phyloP scores from a whole-genome alignment of 164 flowering plant species.

The Liriodendron chinense region DNA sequence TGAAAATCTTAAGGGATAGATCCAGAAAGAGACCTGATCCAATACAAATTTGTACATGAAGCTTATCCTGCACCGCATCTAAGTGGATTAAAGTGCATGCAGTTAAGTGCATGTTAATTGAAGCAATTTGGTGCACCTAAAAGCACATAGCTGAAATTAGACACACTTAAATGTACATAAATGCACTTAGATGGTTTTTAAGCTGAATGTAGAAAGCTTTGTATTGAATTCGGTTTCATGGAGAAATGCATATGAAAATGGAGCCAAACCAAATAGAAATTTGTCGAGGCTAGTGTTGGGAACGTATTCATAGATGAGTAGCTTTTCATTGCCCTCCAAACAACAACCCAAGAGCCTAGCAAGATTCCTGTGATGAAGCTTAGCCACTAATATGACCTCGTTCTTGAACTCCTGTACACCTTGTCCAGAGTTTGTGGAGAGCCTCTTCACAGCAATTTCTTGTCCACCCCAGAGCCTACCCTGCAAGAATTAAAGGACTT shows the following conservation, averaged over 20 bases:
- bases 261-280: conserved; percentile 32
- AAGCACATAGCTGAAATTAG: no score
- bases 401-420: conserved; percentile 25
- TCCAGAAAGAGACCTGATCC: no score
- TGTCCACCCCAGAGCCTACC: conserved; percentile 29
- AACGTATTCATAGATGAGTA: conserved; percentile 44
- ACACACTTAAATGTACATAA: no score
- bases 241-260: background rate
- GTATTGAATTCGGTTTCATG: no score
- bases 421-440: conserved; percentile 21
- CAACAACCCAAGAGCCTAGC: conserved; percentile 40
- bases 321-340: conserved; percentile 28
- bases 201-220: no score
- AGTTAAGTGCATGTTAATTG: no score
- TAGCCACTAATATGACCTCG: conserved; percentile 38
- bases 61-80: no score
- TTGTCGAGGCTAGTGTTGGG: conserved; percentile 42
- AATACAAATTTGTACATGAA: no score
- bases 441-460: conserved; percentile 38
- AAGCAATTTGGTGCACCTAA: no score
- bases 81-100: no score
- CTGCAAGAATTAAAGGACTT: conserved; percentile 12
- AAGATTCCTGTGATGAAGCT: conserved; percentile 44
- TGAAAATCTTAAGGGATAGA: no score
- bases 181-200: no score